Conservation (phyloP, 176 grass and related monocot species). For the Eremochloa ophiuroides region DNA sequence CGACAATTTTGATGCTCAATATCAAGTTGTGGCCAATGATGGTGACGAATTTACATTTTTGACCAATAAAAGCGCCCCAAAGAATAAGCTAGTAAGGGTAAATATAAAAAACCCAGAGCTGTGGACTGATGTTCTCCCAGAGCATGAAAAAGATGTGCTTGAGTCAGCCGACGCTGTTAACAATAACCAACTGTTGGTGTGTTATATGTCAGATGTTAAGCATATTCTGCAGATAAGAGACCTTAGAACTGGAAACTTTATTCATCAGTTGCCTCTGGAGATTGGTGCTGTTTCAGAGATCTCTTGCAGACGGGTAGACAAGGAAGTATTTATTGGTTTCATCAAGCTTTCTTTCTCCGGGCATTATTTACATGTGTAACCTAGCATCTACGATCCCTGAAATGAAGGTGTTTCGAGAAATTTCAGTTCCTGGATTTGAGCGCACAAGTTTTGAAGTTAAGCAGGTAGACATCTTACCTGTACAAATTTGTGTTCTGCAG, state of each 20-base stretch:
- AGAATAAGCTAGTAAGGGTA: conserved; percentile 73
- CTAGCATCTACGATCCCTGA: conserved; percentile 57
- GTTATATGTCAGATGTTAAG: conserved; percentile 94
- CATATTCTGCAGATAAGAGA: conserved; percentile 84
- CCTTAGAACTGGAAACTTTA: conserved; percentile 63
- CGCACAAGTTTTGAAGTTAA: conserved; percentile 72
- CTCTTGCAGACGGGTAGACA: conserved; percentile 75
- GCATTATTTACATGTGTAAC: conserved; percentile 82
- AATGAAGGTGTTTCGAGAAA: conserved; percentile 83
- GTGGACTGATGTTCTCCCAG: conserved; percentile 63
- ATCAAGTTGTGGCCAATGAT: conserved; percentile 75
- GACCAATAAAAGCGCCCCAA: conserved; percentile 84
- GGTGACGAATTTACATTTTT: conserved; percentile 72
- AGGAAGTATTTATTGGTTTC: conserved; percentile 75
- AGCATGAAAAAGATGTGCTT: conserved; percentile 83
- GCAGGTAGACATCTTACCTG: conserved; percentile 50
- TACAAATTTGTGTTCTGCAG: background rate
- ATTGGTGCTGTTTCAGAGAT: conserved; percentile 84
- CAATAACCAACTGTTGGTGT: conserved; percentile 66
- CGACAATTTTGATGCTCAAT: conserved; percentile 80
- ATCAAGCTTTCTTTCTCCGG: conserved; percentile 86
- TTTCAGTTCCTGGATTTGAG: conserved; percentile 77
- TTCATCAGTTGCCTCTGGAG: conserved; percentile 77
- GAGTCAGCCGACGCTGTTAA: conserved; percentile 62
- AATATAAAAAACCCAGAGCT: conserved; percentile 59